These are phyloP conservation scores for Globisporangium heterothallicum DNA, from an alignment of 352 stramenopile species.

Conservation along the genomic window DNA sequence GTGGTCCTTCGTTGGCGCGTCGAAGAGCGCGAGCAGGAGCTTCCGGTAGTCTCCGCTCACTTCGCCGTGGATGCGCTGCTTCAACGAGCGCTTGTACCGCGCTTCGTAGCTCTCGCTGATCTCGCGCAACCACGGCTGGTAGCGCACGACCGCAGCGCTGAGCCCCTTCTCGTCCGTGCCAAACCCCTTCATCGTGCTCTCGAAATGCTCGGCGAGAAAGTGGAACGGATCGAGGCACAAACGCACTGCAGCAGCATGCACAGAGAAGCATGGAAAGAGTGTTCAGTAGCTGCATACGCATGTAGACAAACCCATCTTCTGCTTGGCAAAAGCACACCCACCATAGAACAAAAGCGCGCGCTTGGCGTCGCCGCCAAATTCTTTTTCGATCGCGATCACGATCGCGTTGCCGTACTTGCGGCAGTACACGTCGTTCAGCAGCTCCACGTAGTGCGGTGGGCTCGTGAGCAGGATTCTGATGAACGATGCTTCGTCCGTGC, in stretches of 20 bases:
- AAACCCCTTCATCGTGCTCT: slow-evolving; percentile 54
- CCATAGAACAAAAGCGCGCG: slow-evolving; percentile 59
- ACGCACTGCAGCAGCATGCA: slow-evolving; percentile 40
- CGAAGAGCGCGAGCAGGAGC: slow-evolving; percentile 42
- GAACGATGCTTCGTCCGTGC: slow-evolving; percentile 68
- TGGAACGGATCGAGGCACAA: slow-evolving; percentile 46
- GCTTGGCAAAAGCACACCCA: too few relatives aligned
- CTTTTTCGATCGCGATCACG: slow-evolving; percentile 44
- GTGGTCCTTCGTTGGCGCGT: slow-evolving; percentile 22
- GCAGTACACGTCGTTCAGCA: slow-evolving; percentile 61
- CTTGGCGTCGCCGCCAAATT: slow-evolving; percentile 63
- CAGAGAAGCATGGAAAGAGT: background rate
- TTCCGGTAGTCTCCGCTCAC: slow-evolving; percentile 51
- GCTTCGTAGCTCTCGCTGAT: slow-evolving; percentile 40
- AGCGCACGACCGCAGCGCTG: slow-evolving; percentile 48
- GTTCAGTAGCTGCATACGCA: background rate
- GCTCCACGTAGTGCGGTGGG: slow-evolving; percentile 45
- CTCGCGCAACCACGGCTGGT: slow-evolving; percentile 37
- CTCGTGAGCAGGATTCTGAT: slow-evolving; percentile 54
- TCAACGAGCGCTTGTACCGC: slow-evolving; percentile 34
- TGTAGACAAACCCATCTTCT: background rate
- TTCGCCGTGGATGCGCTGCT: slow-evolving; percentile 47
- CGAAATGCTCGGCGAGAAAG: slow-evolving; percentile 42
- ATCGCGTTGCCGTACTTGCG: slow-evolving; percentile 65
- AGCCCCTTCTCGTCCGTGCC: slow-evolving; percentile 54